Conservation (phyloP, 768 basidiomycete species). For the Pleurotus giganteus region DNA sequence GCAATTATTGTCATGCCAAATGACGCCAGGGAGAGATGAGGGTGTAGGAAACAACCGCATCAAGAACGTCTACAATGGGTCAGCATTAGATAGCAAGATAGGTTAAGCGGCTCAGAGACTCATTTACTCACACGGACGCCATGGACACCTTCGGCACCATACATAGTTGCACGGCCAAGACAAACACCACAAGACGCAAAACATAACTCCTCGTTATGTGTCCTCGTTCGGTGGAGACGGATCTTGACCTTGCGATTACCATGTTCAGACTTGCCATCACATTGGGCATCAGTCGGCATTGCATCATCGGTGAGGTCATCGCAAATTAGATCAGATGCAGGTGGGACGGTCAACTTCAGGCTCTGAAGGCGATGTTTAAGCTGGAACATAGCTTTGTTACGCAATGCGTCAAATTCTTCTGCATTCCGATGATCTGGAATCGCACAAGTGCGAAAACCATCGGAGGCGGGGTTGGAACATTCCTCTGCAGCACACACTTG, state of each 20-base stretch:
- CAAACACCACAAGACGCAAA: conserved; percentile 32
- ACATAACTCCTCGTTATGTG: conserved; percentile 32
- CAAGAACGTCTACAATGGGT: conserved; percentile 23
- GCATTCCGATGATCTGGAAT: conserved; percentile 19
- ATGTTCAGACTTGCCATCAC: conserved; percentile 21
- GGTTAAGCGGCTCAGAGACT: not conserved
- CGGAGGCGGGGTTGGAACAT: conserved; percentile 10
- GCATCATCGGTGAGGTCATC: too few species aligned
- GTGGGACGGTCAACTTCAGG: not conserved
- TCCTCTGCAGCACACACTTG: conserved; percentile 13
- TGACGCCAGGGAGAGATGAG: conserved; percentile 19
- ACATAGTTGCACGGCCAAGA: conserved; percentile 26
- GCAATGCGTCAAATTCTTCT: conserved; percentile 17
- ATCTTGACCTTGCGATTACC: conserved; percentile 23
- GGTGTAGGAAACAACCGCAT: conserved; percentile 21
- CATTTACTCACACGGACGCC: conserved; percentile 21
- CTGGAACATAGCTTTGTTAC: conserved; percentile 25
- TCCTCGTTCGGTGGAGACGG: conserved; percentile 25
- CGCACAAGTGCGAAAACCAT: conserved; percentile 19
- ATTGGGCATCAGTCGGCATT: conserved; percentile 5
- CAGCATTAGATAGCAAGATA: too few species aligned
- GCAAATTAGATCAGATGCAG: too few species aligned
- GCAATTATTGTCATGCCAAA: conserved; percentile 31
- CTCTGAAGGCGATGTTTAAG: conserved; percentile 21
- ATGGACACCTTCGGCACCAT: conserved; percentile 27